Base-by-base conservation (phyloP, 345 rosid genomes). In the Draba incana region DNA sequence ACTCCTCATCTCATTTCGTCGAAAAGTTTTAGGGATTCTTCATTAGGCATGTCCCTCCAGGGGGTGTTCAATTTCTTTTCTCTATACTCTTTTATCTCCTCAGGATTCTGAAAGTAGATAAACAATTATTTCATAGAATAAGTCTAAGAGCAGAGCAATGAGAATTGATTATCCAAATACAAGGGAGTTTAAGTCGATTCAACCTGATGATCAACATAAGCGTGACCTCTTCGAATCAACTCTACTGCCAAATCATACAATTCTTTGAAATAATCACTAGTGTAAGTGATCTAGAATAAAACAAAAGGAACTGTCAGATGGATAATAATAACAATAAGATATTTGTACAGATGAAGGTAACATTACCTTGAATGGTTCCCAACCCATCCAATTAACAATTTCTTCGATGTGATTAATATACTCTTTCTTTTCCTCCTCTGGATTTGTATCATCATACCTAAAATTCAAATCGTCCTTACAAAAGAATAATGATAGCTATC, bases 191-290 rank as follows among this genome's bases (percentile, higher is more conserved):
- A 65, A 39, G 57, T 2, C 43, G 15, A 39, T 37, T 68, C 23
- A 75, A 94, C 99, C 97, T 92, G 99, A 74, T 95, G 97, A 84
- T 95, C 99, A 77, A 92, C 92, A 81, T 89, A 89, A 61, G 98
- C 98, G 79, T 85, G 92, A 71, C 98, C 98, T 77, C 96, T 81
- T 44, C 81, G 76, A 69, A 92, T 88, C 69, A 92, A 84, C 80
- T 92, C 97, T 60, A 92, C 96, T 0, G 97, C 99, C 80, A 95
- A 81, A 55, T 92, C 98, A 75, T 92, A 84, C 54, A 95, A 72
- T 24, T 95, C 92, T 83, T 92, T 92, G 84, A 92, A 95, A 80
- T 95, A 95, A 68, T 95, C 97, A 71, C 99, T 95, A 56, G 98
- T 86, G 81, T 95, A 92, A 46, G 97, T 92, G 50, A 95, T 85